phyloP scores from a whole-genome alignment of 1,284 basidiomycete genomes.

The Flammula alnicola region DNA sequence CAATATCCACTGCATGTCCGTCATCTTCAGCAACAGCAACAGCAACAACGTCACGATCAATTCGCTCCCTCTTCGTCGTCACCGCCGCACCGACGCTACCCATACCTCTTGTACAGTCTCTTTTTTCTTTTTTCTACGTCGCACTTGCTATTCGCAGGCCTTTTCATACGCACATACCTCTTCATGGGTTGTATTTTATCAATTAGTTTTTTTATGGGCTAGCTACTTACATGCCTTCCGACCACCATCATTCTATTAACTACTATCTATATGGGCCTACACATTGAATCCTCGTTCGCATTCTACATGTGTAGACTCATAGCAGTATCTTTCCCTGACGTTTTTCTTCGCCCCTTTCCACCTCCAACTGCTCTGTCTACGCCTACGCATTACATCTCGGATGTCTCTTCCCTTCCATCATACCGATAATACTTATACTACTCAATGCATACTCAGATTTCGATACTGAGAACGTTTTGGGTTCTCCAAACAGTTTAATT shows the following conservation, averaged over 20 bases:
- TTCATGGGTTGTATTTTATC: constrained; percentile 5
- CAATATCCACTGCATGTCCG: no score
- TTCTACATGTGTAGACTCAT: no score
- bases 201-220: not conserved
- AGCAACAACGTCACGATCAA: not conserved
- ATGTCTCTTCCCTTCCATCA: constrained; percentile 1
- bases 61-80: not conserved
- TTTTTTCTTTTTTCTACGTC: not conserved
- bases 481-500: no score
- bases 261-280: no score
- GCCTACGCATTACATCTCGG: constrained; percentile 6
- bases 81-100: not conserved
- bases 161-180: not conserved
- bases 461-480: not conserved
- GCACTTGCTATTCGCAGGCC: not conserved
- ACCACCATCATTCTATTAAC: not conserved
- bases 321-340: no score
- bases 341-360: not conserved
- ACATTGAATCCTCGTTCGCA: no score
- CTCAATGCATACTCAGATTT: constrained; percentile 7
- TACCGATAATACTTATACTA: constrained; percentile 11
- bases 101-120: not conserved
- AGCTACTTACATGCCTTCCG: not conserved
- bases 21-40: no score
- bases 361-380: constrained; percentile 2